phyloP scores from a whole-genome alignment of 2,329 filamentous ascomycete species.

The Dichotomopilus funicola region DNA sequence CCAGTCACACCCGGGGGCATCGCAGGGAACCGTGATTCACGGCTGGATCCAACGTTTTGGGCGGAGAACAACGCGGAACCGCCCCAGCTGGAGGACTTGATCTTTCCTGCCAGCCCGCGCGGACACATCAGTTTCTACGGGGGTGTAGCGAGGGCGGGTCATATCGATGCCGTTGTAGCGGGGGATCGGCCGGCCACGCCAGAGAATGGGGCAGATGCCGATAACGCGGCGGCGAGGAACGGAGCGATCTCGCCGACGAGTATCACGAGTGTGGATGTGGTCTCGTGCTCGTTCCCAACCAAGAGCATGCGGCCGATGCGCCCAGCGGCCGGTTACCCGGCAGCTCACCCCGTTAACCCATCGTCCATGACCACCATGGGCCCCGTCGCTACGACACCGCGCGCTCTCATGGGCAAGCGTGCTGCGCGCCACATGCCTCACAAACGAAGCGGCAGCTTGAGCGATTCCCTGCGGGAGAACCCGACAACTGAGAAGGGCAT shows the following conservation, averaged over 20 bases:
- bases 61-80: conserved; percentile 38
- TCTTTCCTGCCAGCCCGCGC: conserved; percentile 26
- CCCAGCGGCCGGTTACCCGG: conserved; percentile 36
- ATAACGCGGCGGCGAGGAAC: conserved; percentile 27
- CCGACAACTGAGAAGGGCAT: conserved; percentile 43
- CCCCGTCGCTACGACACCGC: conserved; percentile 52
- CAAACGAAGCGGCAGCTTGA: conserved; percentile 81
- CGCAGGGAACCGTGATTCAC: conserved; percentile 52
- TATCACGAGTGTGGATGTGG: conserved; percentile 52
- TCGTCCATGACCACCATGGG: conserved; percentile 41
- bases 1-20: conserved; percentile 73
- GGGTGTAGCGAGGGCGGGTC: conserved; percentile 41
- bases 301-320: conserved; percentile 40
- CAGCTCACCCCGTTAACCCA: conserved; percentile 51
- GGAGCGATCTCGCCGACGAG: conserved; percentile 47
- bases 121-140: conserved; percentile 38
- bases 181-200: conserved; percentile 44
- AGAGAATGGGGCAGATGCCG: conserved; percentile 28
- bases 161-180: conserved; percentile 42
- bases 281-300: conserved; percentile 58
- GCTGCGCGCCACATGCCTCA: conserved; percentile 54
- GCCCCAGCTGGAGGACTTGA: conserved; percentile 39
- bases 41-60: conserved; percentile 50
- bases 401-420: conserved; percentile 51
- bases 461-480: conserved; percentile 73